Percentiles rank a stretch among this genome's conserved stretches.
phyloP scores from a whole-genome alignment of 2,329 filamentous ascomycete genomes.

The Cordyceps cateniannulata region DNA sequence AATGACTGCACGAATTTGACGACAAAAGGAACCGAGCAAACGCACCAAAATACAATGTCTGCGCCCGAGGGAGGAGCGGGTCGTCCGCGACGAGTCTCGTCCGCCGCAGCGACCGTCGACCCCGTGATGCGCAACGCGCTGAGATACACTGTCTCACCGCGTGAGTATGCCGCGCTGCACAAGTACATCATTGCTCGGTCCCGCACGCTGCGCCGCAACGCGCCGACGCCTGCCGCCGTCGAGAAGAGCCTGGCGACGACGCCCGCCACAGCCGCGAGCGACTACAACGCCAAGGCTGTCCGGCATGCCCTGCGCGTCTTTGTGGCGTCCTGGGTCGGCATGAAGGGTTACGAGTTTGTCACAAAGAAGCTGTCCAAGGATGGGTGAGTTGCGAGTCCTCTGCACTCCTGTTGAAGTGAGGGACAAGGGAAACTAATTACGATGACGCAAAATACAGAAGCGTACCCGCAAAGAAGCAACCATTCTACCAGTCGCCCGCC shows the following conservation, averaged over 20 bases:
- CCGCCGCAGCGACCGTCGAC: constrained; percentile 38
- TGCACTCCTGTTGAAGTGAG: neutral
- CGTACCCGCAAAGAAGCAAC: constrained; percentile 38
- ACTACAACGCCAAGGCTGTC: constrained; percentile 64
- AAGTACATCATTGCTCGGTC: constrained; percentile 75
- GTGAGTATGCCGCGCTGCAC: constrained; percentile 81
- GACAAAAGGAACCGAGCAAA: neutral
- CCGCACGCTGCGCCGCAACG: constrained; percentile 45
- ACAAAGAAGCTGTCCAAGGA: constrained; percentile 39
- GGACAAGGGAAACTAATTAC: neutral
- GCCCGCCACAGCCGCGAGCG: constrained; percentile 32
- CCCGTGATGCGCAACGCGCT: constrained; percentile 78
- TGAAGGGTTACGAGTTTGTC: constrained; percentile 57
- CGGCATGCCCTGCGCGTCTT: constrained; percentile 68
- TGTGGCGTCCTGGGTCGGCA: constrained; percentile 51
- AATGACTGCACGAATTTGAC: neutral
- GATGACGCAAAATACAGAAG: constrained; percentile 14
- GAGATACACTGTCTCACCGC: constrained; percentile 76
- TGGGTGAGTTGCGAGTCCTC: constrained; percentile 32
- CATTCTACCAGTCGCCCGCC: constrained; percentile 59
- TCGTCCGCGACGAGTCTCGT: constrained; percentile 6
- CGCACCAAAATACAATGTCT: neutral
- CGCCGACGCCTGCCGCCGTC: constrained; percentile 50
- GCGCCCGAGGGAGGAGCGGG: neutral
- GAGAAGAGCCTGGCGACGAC: constrained; percentile 31